Conservation (phyloP, 2,329 filamentous ascomycete species). For the Dactylellina cionopaga region DNA sequence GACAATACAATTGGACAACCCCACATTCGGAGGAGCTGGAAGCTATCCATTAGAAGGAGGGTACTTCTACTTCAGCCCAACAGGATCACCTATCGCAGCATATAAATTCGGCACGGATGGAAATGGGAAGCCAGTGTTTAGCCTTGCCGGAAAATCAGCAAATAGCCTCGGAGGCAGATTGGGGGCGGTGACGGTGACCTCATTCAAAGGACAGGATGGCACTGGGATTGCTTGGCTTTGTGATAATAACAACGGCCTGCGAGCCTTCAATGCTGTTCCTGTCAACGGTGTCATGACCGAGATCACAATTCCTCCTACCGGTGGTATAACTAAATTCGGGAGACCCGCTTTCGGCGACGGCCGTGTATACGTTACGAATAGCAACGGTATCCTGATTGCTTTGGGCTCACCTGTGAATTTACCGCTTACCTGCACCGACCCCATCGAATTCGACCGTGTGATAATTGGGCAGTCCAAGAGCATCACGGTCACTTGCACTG, state of each 20-base stretch:
- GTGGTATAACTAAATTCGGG: conserved; percentile 61
- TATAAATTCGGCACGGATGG: conserved; percentile 60
- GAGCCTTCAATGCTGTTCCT: conserved; percentile 62
- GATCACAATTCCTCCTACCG: conserved; percentile 60
- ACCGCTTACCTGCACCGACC: conserved; percentile 61
- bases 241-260: conserved; percentile 61
- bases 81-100: conserved; percentile 57
- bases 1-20: conserved; percentile 53
- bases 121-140: conserved; percentile 58
- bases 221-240: conserved; percentile 62
- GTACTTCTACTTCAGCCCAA: conserved; percentile 61
- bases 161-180: conserved; percentile 16
- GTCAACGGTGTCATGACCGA: conserved; percentile 59
- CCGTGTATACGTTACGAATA: conserved; percentile 60
- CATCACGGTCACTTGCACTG: conserved; percentile 60
- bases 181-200: conserved; percentile 58
- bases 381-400: conserved; percentile 58
- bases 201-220: conserved; percentile 59
- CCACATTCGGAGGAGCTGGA: conserved; percentile 55
- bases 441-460: conserved; percentile 61
- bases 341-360: conserved; percentile 62
- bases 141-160: conserved; percentile 47
- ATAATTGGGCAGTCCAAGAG: conserved; percentile 59
- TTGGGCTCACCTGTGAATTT: conserved; percentile 62
- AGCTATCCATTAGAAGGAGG: conserved; percentile 63